Percentiles rank a stretch among this genome's conserved stretches.
These are phyloP conservation scores for Phellopilus nigrolimitatus DNA, from an alignment of 1,284 basidiomycete species.

Conservation along the genomic window DNA sequence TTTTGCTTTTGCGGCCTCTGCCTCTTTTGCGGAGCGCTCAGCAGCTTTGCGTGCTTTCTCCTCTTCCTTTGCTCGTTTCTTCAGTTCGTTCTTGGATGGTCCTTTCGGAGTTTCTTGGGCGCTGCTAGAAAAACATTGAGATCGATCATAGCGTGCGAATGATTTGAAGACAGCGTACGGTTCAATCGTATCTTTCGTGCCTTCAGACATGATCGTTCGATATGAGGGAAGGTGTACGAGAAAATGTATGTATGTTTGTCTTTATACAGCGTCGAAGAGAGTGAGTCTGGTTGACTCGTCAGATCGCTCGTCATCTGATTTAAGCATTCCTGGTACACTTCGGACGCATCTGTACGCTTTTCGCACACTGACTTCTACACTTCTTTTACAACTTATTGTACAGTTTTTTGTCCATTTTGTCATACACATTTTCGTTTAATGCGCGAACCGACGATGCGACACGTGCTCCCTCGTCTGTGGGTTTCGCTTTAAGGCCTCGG, in stretches of 20 bases:
- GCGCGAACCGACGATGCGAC: too few species aligned
- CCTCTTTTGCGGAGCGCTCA: conserved; percentile 75
- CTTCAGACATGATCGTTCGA: neutral
- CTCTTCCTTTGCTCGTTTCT: conserved; percentile 89
- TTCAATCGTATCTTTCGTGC: neutral
- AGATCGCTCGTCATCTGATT: too few species aligned
- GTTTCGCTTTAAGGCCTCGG: neutral
- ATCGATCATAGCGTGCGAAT: neutral
- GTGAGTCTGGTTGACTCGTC: too few species aligned
- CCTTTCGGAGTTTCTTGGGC: conserved; percentile 28
- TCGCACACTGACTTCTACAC: too few species aligned
- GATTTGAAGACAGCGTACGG: neutral
- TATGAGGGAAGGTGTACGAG: neutral
- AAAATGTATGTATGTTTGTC: neutral
- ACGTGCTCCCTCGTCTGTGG: too few species aligned
- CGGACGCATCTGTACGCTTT: too few species aligned
- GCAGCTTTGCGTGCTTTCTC: conserved; percentile 92
- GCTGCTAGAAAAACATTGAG: neutral
- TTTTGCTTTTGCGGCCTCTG: conserved; percentile 71
- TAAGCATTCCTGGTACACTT: too few species aligned
- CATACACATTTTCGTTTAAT: too few species aligned
- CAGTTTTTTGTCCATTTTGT: too few species aligned
- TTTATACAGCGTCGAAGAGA: neutral
- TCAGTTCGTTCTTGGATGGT: conserved; percentile 87
- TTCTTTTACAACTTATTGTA: too few species aligned